A percentile compares a stretch with the other conserved stretches of the same genome.
Conservation (phyloP, 2,329 filamentous ascomycete species). For the Corynespora cassiicola region DNA sequence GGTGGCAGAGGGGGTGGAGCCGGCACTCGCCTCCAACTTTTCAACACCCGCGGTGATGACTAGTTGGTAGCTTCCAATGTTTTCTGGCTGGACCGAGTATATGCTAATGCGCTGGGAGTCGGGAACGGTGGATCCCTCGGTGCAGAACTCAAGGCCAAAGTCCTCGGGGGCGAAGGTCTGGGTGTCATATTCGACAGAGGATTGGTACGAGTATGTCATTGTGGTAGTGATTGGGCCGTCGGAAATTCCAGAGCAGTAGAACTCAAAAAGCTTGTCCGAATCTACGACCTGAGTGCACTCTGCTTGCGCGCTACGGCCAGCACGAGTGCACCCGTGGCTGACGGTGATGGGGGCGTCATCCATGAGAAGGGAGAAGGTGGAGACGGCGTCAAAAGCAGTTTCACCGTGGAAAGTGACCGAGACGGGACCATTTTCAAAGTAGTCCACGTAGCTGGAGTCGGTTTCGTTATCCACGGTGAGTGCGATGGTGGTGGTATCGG, state of each 20-base stretch:
- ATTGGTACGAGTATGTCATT: no score
- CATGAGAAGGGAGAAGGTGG: conserved; percentile 5
- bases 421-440: conserved; percentile 3
- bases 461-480: conserved; percentile 5
- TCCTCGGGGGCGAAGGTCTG: not conserved
- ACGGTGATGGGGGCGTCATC: conserved; percentile 13
- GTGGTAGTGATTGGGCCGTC: conserved; percentile 8
- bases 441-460: conserved; percentile 9
- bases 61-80: conserved; percentile 23
- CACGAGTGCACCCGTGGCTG: conserved; percentile 19
- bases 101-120: conserved; percentile 14
- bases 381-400: conserved; percentile 22
- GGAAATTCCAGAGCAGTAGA: no score
- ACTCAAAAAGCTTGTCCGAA: not conserved
- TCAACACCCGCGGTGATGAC: conserved; percentile 36
- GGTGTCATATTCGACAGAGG: no score
- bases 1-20: conserved; percentile 20
- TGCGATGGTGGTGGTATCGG: conserved; percentile 26
- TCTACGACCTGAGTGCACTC: not conserved
- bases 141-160: conserved; percentile 9
- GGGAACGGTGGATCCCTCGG: conserved; percentile 11
- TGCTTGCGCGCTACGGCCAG: conserved; percentile 12
- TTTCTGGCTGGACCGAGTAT: conserved; percentile 14
- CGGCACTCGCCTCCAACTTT: conserved; percentile 29
- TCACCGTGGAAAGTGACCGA: conserved; percentile 23